Evolutionary conservation across 2,329 filamentous ascomycete genomes (phyloP).

Genomic region (Pseudofabraea citricarpa): DNA sequence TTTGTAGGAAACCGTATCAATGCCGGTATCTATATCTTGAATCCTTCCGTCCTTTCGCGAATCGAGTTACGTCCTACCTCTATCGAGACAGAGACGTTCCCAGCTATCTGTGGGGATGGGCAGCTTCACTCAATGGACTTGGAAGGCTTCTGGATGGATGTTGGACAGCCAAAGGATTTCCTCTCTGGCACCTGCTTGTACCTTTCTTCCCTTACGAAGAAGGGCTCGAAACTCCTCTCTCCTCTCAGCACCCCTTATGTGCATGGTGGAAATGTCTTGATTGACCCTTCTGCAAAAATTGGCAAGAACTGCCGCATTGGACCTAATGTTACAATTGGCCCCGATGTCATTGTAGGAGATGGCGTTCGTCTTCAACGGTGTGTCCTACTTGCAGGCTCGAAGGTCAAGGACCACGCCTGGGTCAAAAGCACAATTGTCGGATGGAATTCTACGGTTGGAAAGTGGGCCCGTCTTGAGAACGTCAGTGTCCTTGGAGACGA

Average conservation of each 20-base stretch:
- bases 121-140: constrained; percentile 94
- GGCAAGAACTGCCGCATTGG: constrained; percentile 98
- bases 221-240: constrained; percentile 77
- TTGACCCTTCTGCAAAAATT: constrained; percentile 91
- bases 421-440: constrained; percentile 98
- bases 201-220: constrained; percentile 88
- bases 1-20: constrained; percentile 99
- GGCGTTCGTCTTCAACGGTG: constrained; percentile 92
- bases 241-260: constrained; percentile 73
- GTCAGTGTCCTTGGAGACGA: constrained; percentile 97
- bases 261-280: constrained; percentile 90
- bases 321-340: constrained; percentile 93
- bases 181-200: constrained; percentile 93
- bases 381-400: constrained; percentile 81
- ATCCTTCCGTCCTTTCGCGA: constrained; percentile 82
- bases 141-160: constrained; percentile 99
- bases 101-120: constrained; percentile 82
- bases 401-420: constrained; percentile 98
- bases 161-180: constrained; percentile 98
- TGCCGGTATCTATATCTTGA: constrained; percentile 96
- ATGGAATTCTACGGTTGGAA: constrained; percentile 95
- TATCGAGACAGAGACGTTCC: constrained; percentile 99
- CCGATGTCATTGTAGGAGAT: constrained; percentile 86
- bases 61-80: constrained; percentile 96
- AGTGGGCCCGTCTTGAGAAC: constrained; percentile 95